Evolutionary conservation across 2,329 filamentous ascomycete genomes (phyloP), one percentile per base, ranked within the genome.

Genomic region (Achaetomium macrosporum): DNA sequence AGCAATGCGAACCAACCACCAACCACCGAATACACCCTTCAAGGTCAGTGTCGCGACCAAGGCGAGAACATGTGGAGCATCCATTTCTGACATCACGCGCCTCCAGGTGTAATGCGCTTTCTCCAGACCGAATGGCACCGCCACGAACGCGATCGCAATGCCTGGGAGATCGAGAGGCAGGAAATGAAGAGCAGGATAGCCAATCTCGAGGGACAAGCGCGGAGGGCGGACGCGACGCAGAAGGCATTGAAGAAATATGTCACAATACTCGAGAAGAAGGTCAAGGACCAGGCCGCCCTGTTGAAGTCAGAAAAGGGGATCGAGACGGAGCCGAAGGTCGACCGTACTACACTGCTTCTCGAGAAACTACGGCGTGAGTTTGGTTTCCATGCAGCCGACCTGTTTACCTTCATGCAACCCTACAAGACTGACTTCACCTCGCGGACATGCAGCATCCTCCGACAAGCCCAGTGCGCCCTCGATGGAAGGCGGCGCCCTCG

Each of bases 111-210:
- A 36, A 99, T 99, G 93, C 91, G 93, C 71, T 99, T 99, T 70
- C 83, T 99, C 37, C 93, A 99, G 74, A 93, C 93, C 44, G 92
- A 99, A 81, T 99, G 93, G 93, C 93, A 99, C 72, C 87, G 90
- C 62, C 92, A 99, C 71, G 93, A 99, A 73, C 88, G 93, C 72
- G 93, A 96, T 68, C 84, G 93, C 64, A 99, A 99, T 73, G 86
- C 90, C 36, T 99, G 93, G 93, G 93, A 99, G 71, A 99, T 99
- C 68, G 93, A 99, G 72, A 86, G 90, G 67, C 93, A 95, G 64
- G 93, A 99, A 74, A 97, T 99, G 93, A 96, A 95, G 76, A 90
- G 89, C 61, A 85, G 95, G 66, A 96, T 99, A 73, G 92, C 92
- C 47, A 87, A 88, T 65, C 82, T 97, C 59, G 93, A 99, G 72